Conservation (phyloP, 1,284 basidiomycete genomes). For the Melampsora americana region DNA sequence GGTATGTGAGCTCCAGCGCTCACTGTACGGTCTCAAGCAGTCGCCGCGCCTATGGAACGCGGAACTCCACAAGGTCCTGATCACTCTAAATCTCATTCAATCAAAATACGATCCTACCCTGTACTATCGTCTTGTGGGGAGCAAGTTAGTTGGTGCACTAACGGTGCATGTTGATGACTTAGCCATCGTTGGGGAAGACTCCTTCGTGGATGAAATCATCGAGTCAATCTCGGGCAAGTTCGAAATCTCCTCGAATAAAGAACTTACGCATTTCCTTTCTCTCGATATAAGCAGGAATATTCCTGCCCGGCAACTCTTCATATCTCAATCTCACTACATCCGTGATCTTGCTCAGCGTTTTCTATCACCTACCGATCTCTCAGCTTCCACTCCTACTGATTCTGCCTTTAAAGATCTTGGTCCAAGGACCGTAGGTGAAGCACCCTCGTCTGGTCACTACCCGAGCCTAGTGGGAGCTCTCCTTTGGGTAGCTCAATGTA, state of each 20-base stretch:
- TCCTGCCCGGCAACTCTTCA: neutral
- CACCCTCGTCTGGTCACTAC: neutral
- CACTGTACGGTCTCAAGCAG: conserved; percentile 34
- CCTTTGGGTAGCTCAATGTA: conserved; percentile 13
- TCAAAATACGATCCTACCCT: conserved; percentile 27
- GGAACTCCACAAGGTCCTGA: too few relatives aligned
- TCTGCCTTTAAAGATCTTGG: neutral
- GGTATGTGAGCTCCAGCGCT: conserved; percentile 4
- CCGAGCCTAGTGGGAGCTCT: neutral
- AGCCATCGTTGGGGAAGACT: neutral
- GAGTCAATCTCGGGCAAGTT: neutral
- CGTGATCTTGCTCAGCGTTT: neutral
- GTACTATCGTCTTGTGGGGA: neutral
- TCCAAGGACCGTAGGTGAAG: neutral
- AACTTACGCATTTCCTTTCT: conserved; percentile 14
- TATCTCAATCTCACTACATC: conserved; percentile 10
- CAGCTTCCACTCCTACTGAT: neutral
- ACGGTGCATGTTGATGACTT: conserved; percentile 1
- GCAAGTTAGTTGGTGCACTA: neutral
- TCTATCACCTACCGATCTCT: neutral
- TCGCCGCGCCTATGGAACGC: conserved; percentile 9
- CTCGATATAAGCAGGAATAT: conserved; percentile 1
- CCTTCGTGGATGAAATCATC: neutral
- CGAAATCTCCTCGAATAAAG: neutral
- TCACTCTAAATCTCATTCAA: too few relatives aligned